Evolutionary conservation across 208 protist genomes (phyloP).

Genomic region (Leishmania mexicana): DNA sequence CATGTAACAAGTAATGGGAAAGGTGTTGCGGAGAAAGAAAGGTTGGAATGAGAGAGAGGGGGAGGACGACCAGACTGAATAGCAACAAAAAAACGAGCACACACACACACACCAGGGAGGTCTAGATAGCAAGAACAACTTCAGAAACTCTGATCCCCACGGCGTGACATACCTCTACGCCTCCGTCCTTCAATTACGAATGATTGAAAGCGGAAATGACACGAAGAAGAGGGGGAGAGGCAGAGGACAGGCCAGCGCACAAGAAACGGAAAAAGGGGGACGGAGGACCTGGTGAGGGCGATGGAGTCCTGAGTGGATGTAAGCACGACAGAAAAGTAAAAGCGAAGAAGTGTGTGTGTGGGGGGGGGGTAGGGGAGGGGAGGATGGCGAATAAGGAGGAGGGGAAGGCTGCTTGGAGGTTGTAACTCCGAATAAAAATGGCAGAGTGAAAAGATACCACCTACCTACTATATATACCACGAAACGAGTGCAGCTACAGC

Average conservation of each 20-base stretch:
- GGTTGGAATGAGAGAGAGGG: neutral
- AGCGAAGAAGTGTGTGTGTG: neutral
- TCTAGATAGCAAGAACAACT: neutral
- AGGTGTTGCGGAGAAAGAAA: neutral
- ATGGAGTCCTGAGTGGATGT: neutral
- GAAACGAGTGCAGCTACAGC: neutral
- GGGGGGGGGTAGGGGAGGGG: neutral
- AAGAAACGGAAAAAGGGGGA: neutral
- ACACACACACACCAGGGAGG: neutral
- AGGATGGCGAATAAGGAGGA: slow-evolving; percentile 6
- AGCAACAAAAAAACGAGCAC: neutral
- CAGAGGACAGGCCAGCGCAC: neutral
- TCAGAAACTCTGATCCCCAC: neutral
- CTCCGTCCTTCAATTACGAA: neutral
- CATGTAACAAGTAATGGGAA: neutral
- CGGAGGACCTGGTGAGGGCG: neutral
- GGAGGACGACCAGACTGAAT: neutral
- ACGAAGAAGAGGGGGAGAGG: neutral
- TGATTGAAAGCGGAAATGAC: neutral
- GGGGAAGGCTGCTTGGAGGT: slow-evolving; percentile 9
- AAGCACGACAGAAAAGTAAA: neutral
- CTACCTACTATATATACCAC: neutral
- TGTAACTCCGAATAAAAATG: neutral
- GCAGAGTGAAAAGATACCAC: slow-evolving; percentile 1
- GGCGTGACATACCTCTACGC: neutral